A percentile compares a stretch with the other conserved stretches of the same genome.
phyloP scores from a whole-genome alignment of 768 basidiomycete species.

The Daedalea quercina region DNA sequence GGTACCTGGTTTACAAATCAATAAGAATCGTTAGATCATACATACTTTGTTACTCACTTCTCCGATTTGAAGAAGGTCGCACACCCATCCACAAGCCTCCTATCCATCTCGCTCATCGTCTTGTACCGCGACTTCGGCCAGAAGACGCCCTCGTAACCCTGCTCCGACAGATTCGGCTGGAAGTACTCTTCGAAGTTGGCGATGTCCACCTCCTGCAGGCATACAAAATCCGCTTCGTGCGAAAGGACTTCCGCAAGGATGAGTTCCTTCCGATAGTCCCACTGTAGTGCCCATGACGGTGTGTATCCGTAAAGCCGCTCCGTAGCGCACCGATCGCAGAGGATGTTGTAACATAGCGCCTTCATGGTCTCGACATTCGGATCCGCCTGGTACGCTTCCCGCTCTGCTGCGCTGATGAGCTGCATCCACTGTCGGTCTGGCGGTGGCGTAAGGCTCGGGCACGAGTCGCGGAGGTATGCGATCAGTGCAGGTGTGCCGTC shows the following conservation, averaged over 20 bases:
- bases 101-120: conserved; percentile 86
- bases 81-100: conserved; percentile 89
- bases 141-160: conserved; percentile 87
- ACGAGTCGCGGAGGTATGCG: conserved; percentile 88
- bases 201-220: conserved; percentile 92
- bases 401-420: conserved; percentile 50
- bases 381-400: conserved; percentile 54
- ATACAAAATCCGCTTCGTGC: conserved; percentile 83
- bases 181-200: conserved; percentile 93
- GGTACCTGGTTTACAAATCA: conserved; percentile 45
- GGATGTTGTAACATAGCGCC: conserved; percentile 87
- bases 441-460: conserved; percentile 73
- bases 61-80: conserved; percentile 90
- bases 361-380: conserved; percentile 70
- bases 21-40: background rate
- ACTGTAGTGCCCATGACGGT: conserved; percentile 92
- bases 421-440: conserved; percentile 76
- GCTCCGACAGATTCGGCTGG: conserved; percentile 56
- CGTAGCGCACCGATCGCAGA: conserved; percentile 88
- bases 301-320: conserved; percentile 92
- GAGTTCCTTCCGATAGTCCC: conserved; percentile 88
- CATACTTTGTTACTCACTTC: conserved; percentile 49
- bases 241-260: conserved; percentile 81
- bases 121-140: conserved; percentile 90
- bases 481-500: conserved; percentile 91